phyloP scores from a whole-genome alignment of 371 early-diverging fungal genomes.

The Apophysomyces variabilis region DNA sequence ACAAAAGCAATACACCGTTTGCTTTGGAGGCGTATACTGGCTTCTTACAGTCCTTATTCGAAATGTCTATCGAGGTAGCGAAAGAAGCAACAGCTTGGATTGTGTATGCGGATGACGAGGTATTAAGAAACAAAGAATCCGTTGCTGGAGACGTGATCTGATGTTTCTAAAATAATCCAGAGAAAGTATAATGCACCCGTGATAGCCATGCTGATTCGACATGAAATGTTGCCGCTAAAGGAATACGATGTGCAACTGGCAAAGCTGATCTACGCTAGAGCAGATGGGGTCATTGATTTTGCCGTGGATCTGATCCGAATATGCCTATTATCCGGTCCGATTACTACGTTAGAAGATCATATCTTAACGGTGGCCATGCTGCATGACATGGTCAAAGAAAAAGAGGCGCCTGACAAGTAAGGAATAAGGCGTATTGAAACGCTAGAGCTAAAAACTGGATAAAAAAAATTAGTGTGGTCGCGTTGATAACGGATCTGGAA shows the following conservation, averaged over 20 bases:
- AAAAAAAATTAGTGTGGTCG: constrained; percentile 22
- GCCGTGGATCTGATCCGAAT: constrained; percentile 72
- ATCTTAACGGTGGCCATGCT: constrained; percentile 71
- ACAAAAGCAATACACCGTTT: constrained; percentile 71
- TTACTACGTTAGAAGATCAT: constrained; percentile 74
- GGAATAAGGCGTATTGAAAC: neutral
- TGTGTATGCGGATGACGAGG: constrained; percentile 89
- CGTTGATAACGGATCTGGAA: constrained; percentile 37
- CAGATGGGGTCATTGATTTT: constrained; percentile 66
- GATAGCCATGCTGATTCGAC: constrained; percentile 77
- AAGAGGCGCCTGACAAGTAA: constrained; percentile 59
- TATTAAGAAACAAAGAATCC: constrained; percentile 1
- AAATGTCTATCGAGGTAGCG: constrained; percentile 72
- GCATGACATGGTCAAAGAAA: constrained; percentile 52
- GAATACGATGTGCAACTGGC: constrained; percentile 90
- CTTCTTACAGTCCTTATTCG: constrained; percentile 81
- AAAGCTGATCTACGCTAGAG: constrained; percentile 69
- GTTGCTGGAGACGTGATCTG: neutral
- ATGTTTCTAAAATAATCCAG: constrained; percentile 9
- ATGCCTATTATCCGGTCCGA: constrained; percentile 59
- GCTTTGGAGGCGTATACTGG: constrained; percentile 82
- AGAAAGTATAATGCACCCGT: constrained; percentile 85
- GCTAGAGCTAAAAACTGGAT: neutral
- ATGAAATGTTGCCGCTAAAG: constrained; percentile 71
- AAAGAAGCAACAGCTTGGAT: constrained; percentile 91